Evolutionary conservation across 2,329 filamentous ascomycete species (phyloP).

Genomic region (Beauveria rudraprayagi): DNA sequence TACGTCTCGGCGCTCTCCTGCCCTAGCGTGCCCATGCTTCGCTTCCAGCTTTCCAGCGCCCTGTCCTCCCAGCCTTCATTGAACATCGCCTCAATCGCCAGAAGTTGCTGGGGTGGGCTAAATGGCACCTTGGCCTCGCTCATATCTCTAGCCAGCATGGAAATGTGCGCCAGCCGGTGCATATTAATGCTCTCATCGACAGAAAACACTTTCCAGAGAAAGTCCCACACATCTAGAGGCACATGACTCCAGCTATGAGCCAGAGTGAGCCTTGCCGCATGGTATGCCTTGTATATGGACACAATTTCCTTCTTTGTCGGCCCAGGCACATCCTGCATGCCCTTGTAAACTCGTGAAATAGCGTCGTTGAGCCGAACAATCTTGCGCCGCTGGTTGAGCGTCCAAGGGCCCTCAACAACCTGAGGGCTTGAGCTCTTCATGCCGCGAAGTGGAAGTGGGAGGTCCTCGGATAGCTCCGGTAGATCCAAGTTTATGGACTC

Average conservation of each 20-base stretch:
- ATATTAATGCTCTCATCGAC: slow-evolving; percentile 41
- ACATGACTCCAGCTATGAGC: slow-evolving; percentile 43
- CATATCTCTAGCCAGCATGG: slow-evolving; percentile 58
- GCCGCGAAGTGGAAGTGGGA: slow-evolving; percentile 11
- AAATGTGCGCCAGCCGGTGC: slow-evolving; percentile 53
- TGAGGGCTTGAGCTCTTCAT: slow-evolving; percentile 23
- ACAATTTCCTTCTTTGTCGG: slow-evolving; percentile 29
- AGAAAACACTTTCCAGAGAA: slow-evolving; percentile 57
- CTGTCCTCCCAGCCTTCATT: slow-evolving; percentile 50
- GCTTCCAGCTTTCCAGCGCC: slow-evolving; percentile 57
- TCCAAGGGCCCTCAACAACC: slow-evolving; percentile 30
- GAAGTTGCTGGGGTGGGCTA: slow-evolving; percentile 49
- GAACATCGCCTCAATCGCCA: slow-evolving; percentile 62
- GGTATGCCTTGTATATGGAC: slow-evolving; percentile 43
- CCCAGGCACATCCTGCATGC: slow-evolving; percentile 21
- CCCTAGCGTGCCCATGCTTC: slow-evolving; percentile 45
- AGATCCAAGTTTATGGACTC: slow-evolving; percentile 17
- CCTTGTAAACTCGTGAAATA: slow-evolving; percentile 21
- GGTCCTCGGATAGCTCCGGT: slow-evolving; percentile 19
- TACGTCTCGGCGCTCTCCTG: slow-evolving; percentile 36
- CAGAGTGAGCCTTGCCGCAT: slow-evolving; percentile 35
- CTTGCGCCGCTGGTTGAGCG: slow-evolving; percentile 30
- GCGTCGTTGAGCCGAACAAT: slow-evolving; percentile 28
- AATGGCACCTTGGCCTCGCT: slow-evolving; percentile 48
- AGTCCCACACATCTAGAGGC: slow-evolving; percentile 52